These are phyloP conservation scores for Chaetoscypha palmicola DNA, from an alignment of 2,329 filamentous ascomycete species.

Conservation along the genomic window DNA sequence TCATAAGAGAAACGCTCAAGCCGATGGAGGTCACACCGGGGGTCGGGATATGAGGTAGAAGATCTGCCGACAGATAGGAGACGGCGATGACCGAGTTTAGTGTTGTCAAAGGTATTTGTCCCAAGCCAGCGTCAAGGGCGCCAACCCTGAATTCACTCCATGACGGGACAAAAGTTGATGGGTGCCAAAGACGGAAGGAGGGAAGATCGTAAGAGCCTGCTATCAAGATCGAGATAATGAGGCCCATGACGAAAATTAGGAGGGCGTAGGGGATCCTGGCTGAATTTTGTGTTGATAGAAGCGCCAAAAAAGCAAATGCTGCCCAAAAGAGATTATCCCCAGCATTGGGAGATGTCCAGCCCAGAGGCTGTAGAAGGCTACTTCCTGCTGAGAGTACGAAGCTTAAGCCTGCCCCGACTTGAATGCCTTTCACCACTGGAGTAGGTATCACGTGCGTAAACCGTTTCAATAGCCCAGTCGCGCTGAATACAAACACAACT, in stretches of 20 bases:
- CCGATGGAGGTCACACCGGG: slow-evolving; percentile 73
- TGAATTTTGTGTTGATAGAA: slow-evolving; percentile 60
- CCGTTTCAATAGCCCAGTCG: slow-evolving; percentile 71
- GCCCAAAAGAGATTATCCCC: slow-evolving; percentile 77
- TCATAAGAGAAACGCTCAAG: slow-evolving; percentile 75
- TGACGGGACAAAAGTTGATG: slow-evolving; percentile 42
- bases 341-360: slow-evolving; percentile 58
- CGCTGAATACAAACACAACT: slow-evolving; percentile 68
- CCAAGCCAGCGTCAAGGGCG: slow-evolving; percentile 51
- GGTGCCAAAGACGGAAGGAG: slow-evolving; percentile 52
- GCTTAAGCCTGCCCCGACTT: slow-evolving; percentile 82
- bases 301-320: slow-evolving; percentile 61
- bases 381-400: slow-evolving; percentile 71
- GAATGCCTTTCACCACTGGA: slow-evolving; percentile 89
- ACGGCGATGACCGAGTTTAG: slow-evolving; percentile 91
- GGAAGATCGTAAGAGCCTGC: slow-evolving; percentile 39
- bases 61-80: slow-evolving; percentile 67
- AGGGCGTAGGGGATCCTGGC: slow-evolving; percentile 73
- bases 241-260: slow-evolving; percentile 59
- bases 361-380: slow-evolving; percentile 58
- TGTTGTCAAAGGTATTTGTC: slow-evolving; percentile 83
- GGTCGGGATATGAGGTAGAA: slow-evolving; percentile 61
- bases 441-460: slow-evolving; percentile 64
- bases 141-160: slow-evolving; percentile 41
- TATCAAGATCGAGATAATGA: slow-evolving; percentile 53